phyloP scores from a whole-genome alignment of 192 early-diverging fungal genomes.

The Backusella mclennaniae region DNA sequence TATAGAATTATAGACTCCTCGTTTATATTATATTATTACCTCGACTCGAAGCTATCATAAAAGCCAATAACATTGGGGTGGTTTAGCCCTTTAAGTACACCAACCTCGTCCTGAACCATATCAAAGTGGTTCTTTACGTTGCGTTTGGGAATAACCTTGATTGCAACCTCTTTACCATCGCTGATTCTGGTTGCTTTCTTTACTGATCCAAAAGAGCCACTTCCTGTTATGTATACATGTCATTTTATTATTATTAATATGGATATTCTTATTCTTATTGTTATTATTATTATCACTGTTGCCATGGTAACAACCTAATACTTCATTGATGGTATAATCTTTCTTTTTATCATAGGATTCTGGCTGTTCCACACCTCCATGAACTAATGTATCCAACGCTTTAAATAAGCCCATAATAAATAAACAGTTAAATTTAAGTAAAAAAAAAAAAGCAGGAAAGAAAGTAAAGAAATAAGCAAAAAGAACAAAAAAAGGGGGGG shows the following conservation, averaged over 20 bases:
- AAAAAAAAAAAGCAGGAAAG: not conserved
- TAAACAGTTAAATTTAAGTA: not conserved
- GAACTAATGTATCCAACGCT: conserved; percentile 29
- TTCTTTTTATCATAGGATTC: conserved; percentile 66
- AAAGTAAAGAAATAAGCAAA: not conserved
- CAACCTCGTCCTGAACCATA: conserved; percentile 92
- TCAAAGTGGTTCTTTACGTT: conserved; percentile 77
- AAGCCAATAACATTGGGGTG: conserved; percentile 91
- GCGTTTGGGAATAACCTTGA: conserved; percentile 92
- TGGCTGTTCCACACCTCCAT: conserved; percentile 44
- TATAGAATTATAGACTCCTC: not conserved
- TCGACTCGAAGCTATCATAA: conserved; percentile 67
- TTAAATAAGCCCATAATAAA: conserved; percentile 20
- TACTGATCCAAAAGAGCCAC: conserved; percentile 74
- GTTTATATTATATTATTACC: conserved; percentile 14
- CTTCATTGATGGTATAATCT: conserved; percentile 60
- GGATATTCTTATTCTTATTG: no score
- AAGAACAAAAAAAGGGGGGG: no score
- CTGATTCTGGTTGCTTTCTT: conserved; percentile 62
- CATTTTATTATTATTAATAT: no score
- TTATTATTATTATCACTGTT: not conserved
- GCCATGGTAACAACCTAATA: conserved; percentile 43
- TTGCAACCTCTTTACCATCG: conserved; percentile 77
- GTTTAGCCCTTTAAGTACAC: conserved; percentile 77
- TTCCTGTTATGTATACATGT: conserved; percentile 8